Base-by-base conservation (phyloP, 352 stramenopile species). In the Globisporangium solare region DNA sequence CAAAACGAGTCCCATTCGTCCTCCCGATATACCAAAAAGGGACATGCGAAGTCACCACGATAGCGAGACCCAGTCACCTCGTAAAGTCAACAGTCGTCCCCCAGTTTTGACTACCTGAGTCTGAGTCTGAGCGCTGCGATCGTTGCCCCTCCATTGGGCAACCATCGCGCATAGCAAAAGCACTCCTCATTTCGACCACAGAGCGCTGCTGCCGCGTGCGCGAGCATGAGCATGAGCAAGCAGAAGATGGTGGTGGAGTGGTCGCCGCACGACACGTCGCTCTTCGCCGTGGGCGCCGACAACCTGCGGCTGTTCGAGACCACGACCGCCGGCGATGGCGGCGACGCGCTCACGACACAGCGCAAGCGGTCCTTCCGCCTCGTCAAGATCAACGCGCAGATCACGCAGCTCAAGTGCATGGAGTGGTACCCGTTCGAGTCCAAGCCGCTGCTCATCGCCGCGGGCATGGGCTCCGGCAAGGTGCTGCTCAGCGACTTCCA, bases 221-320 rank as follows among this genome's bases (percentile, higher is more conserved):
- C 7, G 5, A 35, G 27, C 27, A 35, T 35, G 27, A 35, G 27
- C 27, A 90, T 90, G 79, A 90, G 71, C 67, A 88, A 89, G 75
- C 58, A 70, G 56, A 47, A 56, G 24, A 90, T 81, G 63, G 63
- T 92, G 40, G 82, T 95, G 42, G 76, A 91, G 68, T 95, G 85
- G 85, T 92, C 79, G 35, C 85, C 85, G 14, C 79, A 95, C 46
- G 81, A 95, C 60, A 67, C 80, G 53, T 86, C 81, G 47, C 67
- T 95, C 11, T 95, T 92, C 64, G 85, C 85, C 3, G 85, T 92
- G 21, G 85, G 85, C 42, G 67, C 81, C 7, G 85, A 95, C 65
- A 91, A 85, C 56, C 60, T 95, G 60, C 84, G 81, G 32, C 62
- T 95, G n/a, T 95, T 89, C 46, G 83, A 95, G 68, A 82, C 73